These are phyloP conservation scores for Hirsutella minnesotensis DNA, from an alignment of 2,329 filamentous ascomycete species.

Conservation along the genomic window DNA sequence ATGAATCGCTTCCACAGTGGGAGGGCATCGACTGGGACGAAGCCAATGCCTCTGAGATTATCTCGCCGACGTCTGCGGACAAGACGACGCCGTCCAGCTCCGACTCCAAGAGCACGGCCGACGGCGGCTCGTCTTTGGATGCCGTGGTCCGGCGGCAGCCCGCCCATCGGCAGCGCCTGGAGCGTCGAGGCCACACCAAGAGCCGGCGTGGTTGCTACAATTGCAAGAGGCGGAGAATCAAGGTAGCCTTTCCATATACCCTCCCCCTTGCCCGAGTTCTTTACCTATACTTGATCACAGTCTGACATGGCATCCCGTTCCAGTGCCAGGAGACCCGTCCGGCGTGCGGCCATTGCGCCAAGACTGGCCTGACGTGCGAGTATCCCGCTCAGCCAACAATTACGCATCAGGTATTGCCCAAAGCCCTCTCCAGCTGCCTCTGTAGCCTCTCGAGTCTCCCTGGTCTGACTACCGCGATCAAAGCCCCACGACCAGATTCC, in stretches of 20 bases:
- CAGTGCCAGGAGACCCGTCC: conserved; percentile 56
- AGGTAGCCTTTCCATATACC: too few relatives aligned
- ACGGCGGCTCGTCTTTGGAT: conserved; percentile 8
- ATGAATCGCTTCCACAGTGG: conserved; percentile 23
- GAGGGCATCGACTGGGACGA: conserved; percentile 13
- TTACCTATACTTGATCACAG: background rate
- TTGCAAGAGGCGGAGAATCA: conserved; percentile 55
- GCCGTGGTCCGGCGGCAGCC: conserved; percentile 7
- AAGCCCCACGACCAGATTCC: conserved; percentile 47
- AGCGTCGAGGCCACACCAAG: conserved; percentile 53
- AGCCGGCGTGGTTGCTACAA: conserved; percentile 54
- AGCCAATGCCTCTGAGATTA: background rate
- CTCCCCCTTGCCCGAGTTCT: background rate
- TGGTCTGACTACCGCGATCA: background rate
- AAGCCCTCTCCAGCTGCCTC: background rate
- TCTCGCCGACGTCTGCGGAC: conserved; percentile 17
- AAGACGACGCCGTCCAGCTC: conserved; percentile 18
- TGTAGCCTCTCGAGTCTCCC: background rate
- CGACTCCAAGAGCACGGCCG: conserved; percentile 12
- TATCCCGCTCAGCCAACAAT: conserved; percentile 43
- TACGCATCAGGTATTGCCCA: conserved; percentile 32
- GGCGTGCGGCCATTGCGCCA: conserved; percentile 50
- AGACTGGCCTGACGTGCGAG: conserved; percentile 50
- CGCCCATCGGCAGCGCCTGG: conserved; percentile 27
- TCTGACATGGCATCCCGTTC: background rate